Evolutionary conservation across 441 rosid genomes (phyloP).

Genomic region (Pelargonium cotyledonis): DNA sequence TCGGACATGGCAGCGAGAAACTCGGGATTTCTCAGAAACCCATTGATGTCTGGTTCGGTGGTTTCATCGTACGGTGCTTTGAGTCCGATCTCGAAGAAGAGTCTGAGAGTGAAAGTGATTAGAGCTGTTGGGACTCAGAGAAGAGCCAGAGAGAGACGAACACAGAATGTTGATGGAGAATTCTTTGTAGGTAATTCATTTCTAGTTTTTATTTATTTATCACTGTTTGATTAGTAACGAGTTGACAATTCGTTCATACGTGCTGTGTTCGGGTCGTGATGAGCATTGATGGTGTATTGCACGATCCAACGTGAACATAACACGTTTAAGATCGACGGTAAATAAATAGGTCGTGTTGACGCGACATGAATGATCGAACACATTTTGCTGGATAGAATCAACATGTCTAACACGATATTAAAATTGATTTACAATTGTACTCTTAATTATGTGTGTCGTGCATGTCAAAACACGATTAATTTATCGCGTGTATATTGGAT

Average conservation of each 20-base stretch:
- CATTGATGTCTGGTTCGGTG: neutral
- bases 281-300: too few relatives aligned
- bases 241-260: neutral
- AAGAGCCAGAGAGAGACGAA: conserved; percentile 24
- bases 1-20: neutral
- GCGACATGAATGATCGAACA: too few relatives aligned
- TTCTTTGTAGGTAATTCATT: conserved; percentile 36
- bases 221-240: neutral
- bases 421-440: too few relatives aligned
- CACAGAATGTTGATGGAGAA: conserved; percentile 45
- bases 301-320: too few relatives aligned
- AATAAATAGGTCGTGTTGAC: too few relatives aligned
- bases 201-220: neutral
- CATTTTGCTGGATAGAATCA: too few relatives aligned
- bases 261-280: too few relatives aligned
- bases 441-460: too few relatives aligned
- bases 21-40: neutral
- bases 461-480: too few relatives aligned
- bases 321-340: too few relatives aligned
- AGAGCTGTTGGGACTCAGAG: neutral
- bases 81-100: neutral
- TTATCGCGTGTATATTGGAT: too few relatives aligned
- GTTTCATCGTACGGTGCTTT: neutral
- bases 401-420: too few relatives aligned
- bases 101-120: neutral